Evolutionary conservation across 352 stramenopile species (phyloP).

Genomic region (Aphanomyces cochlioides): DNA sequence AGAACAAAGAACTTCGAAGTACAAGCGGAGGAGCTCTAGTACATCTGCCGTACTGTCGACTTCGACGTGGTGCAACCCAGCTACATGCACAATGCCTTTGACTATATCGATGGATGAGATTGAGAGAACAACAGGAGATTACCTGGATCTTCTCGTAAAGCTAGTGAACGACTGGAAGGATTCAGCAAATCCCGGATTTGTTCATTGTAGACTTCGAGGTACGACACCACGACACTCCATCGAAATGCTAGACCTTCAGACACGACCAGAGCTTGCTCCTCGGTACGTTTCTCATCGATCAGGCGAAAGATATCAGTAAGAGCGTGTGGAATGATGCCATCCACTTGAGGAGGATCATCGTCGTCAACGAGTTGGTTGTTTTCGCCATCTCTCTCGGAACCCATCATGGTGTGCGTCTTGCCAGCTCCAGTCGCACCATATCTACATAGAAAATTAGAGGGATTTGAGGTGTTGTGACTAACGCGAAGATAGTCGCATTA

Average conservation of each 20-base stretch:
- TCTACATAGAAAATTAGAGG: slow-evolving; percentile 11
- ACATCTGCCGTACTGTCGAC: slow-evolving; percentile 48
- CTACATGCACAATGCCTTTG: slow-evolving; percentile 51
- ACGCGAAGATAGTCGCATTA: slow-evolving; percentile 80
- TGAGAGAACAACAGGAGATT: background rate
- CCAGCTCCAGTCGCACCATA: slow-evolving; percentile 59
- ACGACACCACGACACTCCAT: slow-evolving; percentile 81
- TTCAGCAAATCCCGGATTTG: slow-evolving; percentile 87
- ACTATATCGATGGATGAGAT: slow-evolving; percentile 32
- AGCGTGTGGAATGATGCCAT: slow-evolving; percentile 82
- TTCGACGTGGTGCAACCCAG: slow-evolving; percentile 48
- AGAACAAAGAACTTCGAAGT: background rate
- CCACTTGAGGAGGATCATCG: slow-evolving; percentile 43
- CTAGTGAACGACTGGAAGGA: slow-evolving; percentile 35
- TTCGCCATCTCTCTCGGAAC: slow-evolving; percentile 50
- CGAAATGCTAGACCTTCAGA: slow-evolving; percentile 49
- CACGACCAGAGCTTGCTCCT: slow-evolving; percentile 47
- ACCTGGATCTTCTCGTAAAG: slow-evolving; percentile 54
- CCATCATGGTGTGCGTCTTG: slow-evolving; percentile 77
- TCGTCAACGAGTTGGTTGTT: slow-evolving; percentile 43
- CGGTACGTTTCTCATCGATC: slow-evolving; percentile 54
- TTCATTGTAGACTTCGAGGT: slow-evolving; percentile 93
- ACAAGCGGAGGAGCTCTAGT: slow-evolving; percentile 46
- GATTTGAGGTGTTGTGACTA: slow-evolving; percentile 3
- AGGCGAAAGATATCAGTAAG: slow-evolving; percentile 61